phyloP scores from a whole-genome alignment of 2,329 filamentous ascomycete genomes.

The Fusarium sp. region DNA sequence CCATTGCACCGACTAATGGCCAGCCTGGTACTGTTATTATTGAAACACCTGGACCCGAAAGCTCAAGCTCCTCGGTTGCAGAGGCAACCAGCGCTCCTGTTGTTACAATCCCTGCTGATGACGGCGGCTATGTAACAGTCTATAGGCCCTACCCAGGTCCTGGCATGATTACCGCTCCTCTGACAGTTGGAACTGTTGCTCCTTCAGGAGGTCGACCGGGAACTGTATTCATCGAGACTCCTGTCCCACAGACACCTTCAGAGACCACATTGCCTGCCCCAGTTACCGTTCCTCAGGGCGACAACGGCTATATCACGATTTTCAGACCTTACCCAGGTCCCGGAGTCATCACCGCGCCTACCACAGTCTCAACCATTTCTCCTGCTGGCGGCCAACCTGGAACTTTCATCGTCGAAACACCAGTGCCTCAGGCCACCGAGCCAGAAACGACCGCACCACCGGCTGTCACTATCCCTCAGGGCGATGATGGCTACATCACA shows the following conservation, averaged over 20 bases:
- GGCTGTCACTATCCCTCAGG: constrained; percentile 10
- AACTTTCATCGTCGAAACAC: constrained; percentile 35
- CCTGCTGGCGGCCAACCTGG: constrained; percentile 17
- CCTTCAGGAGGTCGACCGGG: constrained; percentile 4
- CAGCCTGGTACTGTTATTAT: constrained; percentile 35
- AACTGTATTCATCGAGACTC: constrained; percentile 12
- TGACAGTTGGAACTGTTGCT: constrained; percentile 4
- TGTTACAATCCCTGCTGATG: constrained; percentile 20
- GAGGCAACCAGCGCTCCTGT: constrained; percentile 7
- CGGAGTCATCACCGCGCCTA: constrained; percentile 26
- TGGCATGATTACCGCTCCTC: constrained; percentile 5
- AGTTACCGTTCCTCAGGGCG: background rate
- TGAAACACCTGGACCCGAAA: constrained; percentile 20
- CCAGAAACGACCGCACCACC: background rate
- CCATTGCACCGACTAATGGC: constrained; percentile 16
- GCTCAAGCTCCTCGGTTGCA: background rate
- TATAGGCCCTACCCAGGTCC: constrained; percentile 30
- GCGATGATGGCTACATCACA: constrained; percentile 24
- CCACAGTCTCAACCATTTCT: constrained; percentile 25
- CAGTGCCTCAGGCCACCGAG: constrained; percentile 7
- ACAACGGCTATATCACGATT: constrained; percentile 3
- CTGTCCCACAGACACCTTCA: background rate
- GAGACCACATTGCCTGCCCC: background rate
- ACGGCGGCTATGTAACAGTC: constrained; percentile 24
- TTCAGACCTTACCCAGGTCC: constrained; percentile 2